Evolutionary conservation across 208 protist species (phyloP), one percentile per base, ranked within the genome.

Genomic region (Crithidia sp.): DNA sequence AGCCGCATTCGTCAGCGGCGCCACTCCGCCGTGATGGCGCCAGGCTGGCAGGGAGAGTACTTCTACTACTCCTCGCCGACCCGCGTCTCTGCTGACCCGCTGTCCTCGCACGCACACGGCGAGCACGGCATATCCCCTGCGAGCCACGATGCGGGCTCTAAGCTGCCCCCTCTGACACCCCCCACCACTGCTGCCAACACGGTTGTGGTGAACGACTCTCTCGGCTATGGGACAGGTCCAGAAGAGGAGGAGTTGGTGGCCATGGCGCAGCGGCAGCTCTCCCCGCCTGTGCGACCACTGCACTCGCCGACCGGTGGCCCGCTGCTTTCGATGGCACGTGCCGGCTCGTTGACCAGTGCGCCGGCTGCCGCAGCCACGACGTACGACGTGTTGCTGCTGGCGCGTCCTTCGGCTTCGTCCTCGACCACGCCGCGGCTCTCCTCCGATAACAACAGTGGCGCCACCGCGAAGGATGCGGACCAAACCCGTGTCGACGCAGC

Each of bases 1-100:
- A 60, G 77, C 16, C 72, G 52, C 55, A 74, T 86, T 39, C 67
- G 54, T n/a, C 70, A 58, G 8, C 72, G 54, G 0, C 76, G 74
- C 5, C 67, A 63, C 45, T 71, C 77, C 16, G 78, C 77, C 10
- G n/a, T 86, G 13, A 61, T 73, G 14, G 3, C 58, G 39, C 59
- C 37, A 39, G 65, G 47, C 13, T 77, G 55, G 68, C 58, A 40
- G n/a, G 69, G 62, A 12, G 70, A 47, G 71, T 74, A 60, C 71
- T 86, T 69, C 72, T 83, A 68, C 54, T 86, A 86, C 70, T 9
- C 71, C 39, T 55, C 76, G 19, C 40, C 37, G 41, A 5, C 65
- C 4, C 52, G 39, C 6, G 28, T 28, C 2, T 13, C 39, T 3
- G 40, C 16, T 1, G 47, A n/a, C 1, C 19, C 41, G 2, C 7